phyloP scores from a whole-genome alignment of 768 basidiomycete genomes.

The Termitomyces sp. region DNA sequence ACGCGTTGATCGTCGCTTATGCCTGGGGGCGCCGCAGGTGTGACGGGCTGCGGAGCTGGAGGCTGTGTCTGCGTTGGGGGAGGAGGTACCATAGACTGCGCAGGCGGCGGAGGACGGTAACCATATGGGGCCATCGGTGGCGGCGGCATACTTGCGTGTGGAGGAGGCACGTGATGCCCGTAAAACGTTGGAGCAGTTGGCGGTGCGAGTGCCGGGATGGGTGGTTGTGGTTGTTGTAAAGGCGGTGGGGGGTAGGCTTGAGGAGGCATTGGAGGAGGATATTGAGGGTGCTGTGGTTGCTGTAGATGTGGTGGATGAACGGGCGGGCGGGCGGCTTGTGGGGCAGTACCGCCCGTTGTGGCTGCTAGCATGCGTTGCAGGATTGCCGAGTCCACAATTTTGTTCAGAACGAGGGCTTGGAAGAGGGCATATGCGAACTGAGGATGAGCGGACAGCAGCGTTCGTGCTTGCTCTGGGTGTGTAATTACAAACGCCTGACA shows the following conservation, averaged over 20 bases:
- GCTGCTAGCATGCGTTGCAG: conserved; percentile 63
- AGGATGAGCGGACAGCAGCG: conserved; percentile 75
- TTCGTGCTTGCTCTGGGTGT: conserved; percentile 84
- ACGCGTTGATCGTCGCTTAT: conserved; percentile 49
- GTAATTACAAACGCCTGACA: conserved; percentile 85
- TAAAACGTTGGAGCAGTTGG: conserved; percentile 28
- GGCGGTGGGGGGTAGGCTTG: conserved; percentile 25
- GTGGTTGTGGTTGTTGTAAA: conserved; percentile 25
- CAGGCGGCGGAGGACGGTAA: conserved; percentile 26
- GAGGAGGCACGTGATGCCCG: conserved; percentile 20
- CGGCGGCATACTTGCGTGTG: conserved; percentile 21
- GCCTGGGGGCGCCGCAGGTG: conserved; percentile 28
- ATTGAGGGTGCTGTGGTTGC: conserved; percentile 20
- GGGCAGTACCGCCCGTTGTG: conserved; percentile 18
- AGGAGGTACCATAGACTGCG: conserved; percentile 21
- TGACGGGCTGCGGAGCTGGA: conserved; percentile 21
- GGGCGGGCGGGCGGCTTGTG: conserved; percentile 19
- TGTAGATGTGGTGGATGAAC: conserved; percentile 29
- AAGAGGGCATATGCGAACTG: conserved; percentile 96
- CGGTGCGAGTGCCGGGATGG: conserved; percentile 12
- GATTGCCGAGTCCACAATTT: conserved; percentile 85
- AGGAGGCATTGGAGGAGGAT: conserved; percentile 23
- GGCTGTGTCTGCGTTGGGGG: conserved; percentile 23
- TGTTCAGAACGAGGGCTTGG: conserved; percentile 88
- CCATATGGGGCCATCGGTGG: conserved; percentile 26